phyloP scores from a whole-genome alignment of 2,329 filamentous ascomycete genomes.

The Xylariaceae sp. region DNA sequence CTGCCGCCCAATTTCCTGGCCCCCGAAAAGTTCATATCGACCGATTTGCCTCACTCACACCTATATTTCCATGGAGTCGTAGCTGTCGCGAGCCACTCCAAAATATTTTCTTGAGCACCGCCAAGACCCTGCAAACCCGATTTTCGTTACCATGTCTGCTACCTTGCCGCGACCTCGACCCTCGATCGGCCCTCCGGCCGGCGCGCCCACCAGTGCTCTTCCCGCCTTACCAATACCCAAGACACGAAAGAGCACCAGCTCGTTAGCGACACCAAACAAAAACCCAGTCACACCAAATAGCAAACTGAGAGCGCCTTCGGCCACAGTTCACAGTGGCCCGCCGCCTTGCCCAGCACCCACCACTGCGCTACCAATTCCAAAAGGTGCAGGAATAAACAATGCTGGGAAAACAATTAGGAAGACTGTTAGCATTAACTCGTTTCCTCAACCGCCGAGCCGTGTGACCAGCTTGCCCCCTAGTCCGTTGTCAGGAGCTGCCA shows the following conservation, averaged over 20 bases:
- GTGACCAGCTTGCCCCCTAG: slow-evolving; percentile 59
- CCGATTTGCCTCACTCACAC: background rate
- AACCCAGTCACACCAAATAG: slow-evolving; percentile 50
- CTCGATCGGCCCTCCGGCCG: slow-evolving; percentile 66
- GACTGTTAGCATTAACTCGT: slow-evolving; percentile 88
- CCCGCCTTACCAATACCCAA: slow-evolving; percentile 72
- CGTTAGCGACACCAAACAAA: slow-evolving; percentile 38
- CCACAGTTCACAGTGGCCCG: slow-evolving; percentile 43
- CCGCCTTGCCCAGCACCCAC: slow-evolving; percentile 47
- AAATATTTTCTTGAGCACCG: background rate
- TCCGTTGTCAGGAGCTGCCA: slow-evolving; percentile 47
- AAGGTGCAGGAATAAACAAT: slow-evolving; percentile 50
- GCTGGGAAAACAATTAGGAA: slow-evolving; percentile 72
- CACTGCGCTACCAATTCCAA: slow-evolving; percentile 52
- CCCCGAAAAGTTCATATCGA: slow-evolving; percentile 5
- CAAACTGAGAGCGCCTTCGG: slow-evolving; percentile 56
- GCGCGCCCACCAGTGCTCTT: slow-evolving; percentile 65
- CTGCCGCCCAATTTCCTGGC: slow-evolving; percentile 5
- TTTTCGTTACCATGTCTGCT: slow-evolving; percentile 46
- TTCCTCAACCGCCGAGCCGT: slow-evolving; percentile 81
- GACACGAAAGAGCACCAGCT: slow-evolving; percentile 62
- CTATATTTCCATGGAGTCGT: slow-evolving; percentile 5
- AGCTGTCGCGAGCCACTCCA: background rate
- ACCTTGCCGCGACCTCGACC: slow-evolving; percentile 64
- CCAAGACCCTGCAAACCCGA: slow-evolving; percentile 6